Evolutionary conservation across 2,329 filamentous ascomycete genomes (phyloP).

Genomic region (Orbilia oligospora): DNA sequence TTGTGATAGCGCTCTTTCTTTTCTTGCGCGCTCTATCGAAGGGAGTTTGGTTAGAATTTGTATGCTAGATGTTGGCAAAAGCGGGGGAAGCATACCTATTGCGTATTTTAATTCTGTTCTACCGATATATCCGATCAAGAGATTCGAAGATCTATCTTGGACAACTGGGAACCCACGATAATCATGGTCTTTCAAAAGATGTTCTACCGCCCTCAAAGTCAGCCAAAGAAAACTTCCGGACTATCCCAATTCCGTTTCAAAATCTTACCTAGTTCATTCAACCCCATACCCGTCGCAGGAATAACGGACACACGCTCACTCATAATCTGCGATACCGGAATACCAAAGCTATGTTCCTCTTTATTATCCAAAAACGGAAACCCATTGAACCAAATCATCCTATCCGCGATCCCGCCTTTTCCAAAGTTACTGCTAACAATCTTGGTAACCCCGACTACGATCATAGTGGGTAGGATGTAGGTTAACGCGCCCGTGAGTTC

Average conservation of each 20-base stretch:
- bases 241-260: neutral
- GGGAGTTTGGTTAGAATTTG: neutral
- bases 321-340: slow-evolving; percentile 93
- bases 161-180: slow-evolving; percentile 96
- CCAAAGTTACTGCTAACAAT: slow-evolving; percentile 90
- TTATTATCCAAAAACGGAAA: slow-evolving; percentile 98
- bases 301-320: slow-evolving; percentile 81
- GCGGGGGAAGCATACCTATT: slow-evolving; percentile 71
- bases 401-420: slow-evolving; percentile 96
- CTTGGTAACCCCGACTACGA: slow-evolving; percentile 97
- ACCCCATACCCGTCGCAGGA: slow-evolving; percentile 79
- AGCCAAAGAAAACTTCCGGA: neutral
- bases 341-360: slow-evolving; percentile 95
- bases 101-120: slow-evolving; percentile 92
- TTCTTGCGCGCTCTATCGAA: slow-evolving; percentile 75
- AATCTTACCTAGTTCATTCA: slow-evolving; percentile 79
- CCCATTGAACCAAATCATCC: slow-evolving; percentile 99
- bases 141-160: slow-evolving; percentile 78
- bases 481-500: slow-evolving; percentile 97
- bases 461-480: slow-evolving; percentile 98
- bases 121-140: slow-evolving; percentile 90
- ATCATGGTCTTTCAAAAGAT: slow-evolving; percentile 79
- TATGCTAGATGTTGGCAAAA: neutral
- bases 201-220: slow-evolving; percentile 38
- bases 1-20: slow-evolving; percentile 76